phyloP scores from a whole-genome alignment of 345 rosid genomes.

The Raphanus sativus region DNA sequence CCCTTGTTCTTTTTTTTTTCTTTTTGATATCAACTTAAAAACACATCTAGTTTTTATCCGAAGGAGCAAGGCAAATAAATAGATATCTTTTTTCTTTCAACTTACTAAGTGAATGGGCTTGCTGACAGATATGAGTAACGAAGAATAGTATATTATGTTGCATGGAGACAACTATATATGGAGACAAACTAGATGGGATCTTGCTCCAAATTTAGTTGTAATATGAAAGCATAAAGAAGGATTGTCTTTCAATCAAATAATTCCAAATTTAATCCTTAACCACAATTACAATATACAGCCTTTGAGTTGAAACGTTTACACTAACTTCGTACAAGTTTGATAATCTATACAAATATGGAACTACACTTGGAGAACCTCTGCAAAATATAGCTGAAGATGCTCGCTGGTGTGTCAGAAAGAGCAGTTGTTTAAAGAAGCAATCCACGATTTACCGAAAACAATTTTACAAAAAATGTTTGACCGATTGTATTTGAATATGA shows the following conservation, averaged over 20 bases:
- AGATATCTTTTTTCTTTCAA: background rate
- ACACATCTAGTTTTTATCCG: too few species aligned
- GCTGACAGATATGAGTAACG: background rate
- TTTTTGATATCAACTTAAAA: too few species aligned
- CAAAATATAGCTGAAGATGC: constrained; percentile 15
- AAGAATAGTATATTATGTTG: constrained; percentile 3
- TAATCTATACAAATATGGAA: background rate
- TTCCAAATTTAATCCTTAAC: background rate
- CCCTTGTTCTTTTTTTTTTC: too few species aligned
- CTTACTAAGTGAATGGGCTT: background rate
- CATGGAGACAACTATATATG: background rate
- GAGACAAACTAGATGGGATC: background rate
- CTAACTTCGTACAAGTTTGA: constrained; percentile 12
- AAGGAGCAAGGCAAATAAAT: background rate
- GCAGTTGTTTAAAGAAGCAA: background rate
- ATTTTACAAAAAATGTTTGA: background rate
- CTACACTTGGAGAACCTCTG: constrained; percentile 12
- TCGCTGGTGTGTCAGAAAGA: constrained; percentile 17
- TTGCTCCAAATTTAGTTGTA: background rate
- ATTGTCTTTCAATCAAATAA: background rate
- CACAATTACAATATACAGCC: background rate
- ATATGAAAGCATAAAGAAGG: background rate
- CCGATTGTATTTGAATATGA: background rate
- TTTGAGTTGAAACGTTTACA: background rate
- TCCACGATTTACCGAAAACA: background rate